Conservation (phyloP, 805 yeast genomes). For the Metschnikowia anglica region DNA sequence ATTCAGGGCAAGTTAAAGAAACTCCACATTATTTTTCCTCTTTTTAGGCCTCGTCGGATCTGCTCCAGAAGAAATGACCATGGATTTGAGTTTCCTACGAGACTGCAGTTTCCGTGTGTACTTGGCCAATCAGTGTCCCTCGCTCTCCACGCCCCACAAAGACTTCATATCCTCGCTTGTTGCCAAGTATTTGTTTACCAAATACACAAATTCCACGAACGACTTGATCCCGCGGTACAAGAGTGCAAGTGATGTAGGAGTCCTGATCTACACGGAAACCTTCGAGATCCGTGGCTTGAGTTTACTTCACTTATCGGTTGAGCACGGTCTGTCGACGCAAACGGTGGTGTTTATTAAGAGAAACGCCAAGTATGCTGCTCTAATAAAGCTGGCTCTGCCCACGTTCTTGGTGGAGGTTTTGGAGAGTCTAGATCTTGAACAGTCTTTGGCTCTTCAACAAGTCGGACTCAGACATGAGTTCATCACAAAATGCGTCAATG, state of each 20-base stretch:
- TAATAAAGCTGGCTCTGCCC: conserved; percentile 10
- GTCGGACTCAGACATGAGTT: conserved; percentile 1
- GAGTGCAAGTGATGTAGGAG: conserved; percentile 12
- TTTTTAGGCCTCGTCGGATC: too few species aligned
- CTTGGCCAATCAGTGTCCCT: conserved; percentile 10
- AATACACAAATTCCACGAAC: conserved; percentile 10
- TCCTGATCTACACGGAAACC: conserved; percentile 1
- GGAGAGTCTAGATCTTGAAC: conserved; percentile 13
- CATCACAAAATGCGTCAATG: conserved; percentile 6
- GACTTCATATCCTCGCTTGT: conserved; percentile 6
- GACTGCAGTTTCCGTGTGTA: conserved; percentile 12
- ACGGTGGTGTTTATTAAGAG: conserved; percentile 11
- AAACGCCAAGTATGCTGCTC: conserved; percentile 1
- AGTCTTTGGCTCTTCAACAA: conserved; percentile 11
- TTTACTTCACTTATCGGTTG: conserved; percentile 8
- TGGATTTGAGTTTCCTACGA: conserved; percentile 13
- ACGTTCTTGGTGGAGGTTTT: conserved; percentile 13
- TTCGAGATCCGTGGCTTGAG: background rate
- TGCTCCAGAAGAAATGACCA: background rate
- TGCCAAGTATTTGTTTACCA: conserved; percentile 14
- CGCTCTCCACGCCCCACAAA: conserved; percentile 7
- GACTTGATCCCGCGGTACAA: conserved; percentile 14
- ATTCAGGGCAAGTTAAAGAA: too few species aligned
- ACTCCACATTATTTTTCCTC: too few species aligned
- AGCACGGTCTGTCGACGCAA: conserved; percentile 6